Evolutionary conservation across 1,284 basidiomycete species (phyloP).

Genomic region (Ganoderma resinaceum): DNA sequence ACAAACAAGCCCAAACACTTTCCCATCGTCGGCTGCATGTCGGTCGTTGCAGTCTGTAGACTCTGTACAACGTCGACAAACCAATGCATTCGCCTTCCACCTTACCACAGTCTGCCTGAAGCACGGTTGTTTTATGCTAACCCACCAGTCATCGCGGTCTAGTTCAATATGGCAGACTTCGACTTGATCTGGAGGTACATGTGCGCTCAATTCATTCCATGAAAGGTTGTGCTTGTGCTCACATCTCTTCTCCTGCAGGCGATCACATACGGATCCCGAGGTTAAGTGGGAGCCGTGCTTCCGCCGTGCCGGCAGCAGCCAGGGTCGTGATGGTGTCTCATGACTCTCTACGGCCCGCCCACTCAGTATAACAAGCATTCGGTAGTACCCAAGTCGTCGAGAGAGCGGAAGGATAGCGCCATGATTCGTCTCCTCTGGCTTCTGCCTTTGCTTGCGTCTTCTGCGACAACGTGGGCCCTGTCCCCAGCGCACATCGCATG

Average conservation of each 20-base stretch:
- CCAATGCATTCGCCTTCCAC: neutral
- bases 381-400: neutral
- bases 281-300: neutral
- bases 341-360: slow-evolving; percentile 19
- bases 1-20: neutral
- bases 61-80: neutral
- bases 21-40: neutral
- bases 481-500: slow-evolving; percentile 56
- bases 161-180: neutral
- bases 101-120: neutral
- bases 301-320: neutral
- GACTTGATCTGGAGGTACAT: neutral
- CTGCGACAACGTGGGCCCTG: slow-evolving; percentile 37
- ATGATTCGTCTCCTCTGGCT: neutral
- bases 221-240: neutral
- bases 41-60: neutral
- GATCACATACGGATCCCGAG: neutral
- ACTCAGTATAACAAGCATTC: slow-evolving; percentile 7
- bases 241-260: neutral
- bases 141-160: too few species aligned
- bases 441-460: neutral
- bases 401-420: neutral
- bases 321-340: slow-evolving; percentile 2
- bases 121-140: too few species aligned
- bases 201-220: neutral